Conservation (phyloP, 371 early-diverging fungal species). For the Circinella minor region DNA sequence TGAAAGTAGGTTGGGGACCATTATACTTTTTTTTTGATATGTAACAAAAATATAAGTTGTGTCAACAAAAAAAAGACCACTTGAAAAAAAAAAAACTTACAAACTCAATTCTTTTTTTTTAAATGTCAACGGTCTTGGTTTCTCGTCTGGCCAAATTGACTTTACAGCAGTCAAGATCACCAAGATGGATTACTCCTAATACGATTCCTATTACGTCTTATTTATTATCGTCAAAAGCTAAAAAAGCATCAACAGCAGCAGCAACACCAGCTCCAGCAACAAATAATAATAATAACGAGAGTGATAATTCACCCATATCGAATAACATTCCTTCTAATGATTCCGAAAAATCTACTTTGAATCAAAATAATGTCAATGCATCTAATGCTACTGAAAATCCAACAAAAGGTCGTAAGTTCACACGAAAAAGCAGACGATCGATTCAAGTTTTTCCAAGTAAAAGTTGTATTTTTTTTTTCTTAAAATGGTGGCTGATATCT, state of each 20-base stretch:
- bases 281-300: not conserved
- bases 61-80: too few species aligned
- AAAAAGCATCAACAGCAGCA: constrained; percentile 1
- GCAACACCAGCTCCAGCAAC: not conserved
- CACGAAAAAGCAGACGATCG: constrained; percentile 21
- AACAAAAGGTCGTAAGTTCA: constrained; percentile 18
- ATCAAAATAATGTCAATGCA: not conserved
- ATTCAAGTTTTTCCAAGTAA: constrained; percentile 14
- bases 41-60: not conserved
- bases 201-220: not conserved
- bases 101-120: not conserved
- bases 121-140: constrained; percentile 15
- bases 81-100: too few species aligned
- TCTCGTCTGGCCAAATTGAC: constrained; percentile 10
- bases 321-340: not conserved
- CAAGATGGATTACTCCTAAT: constrained; percentile 1
- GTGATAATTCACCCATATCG: not conserved
- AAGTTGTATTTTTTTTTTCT: not conserved
- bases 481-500: too few species aligned
- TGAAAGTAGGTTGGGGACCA: too few species aligned
- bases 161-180: not conserved
- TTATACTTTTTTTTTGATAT: not conserved
- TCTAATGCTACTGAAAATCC: not conserved
- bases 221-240: not conserved
- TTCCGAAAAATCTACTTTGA: not conserved